These are phyloP conservation scores for Arachnopeziza araneosa DNA, from an alignment of 2,329 filamentous ascomycete genomes.

Conservation along the genomic window DNA sequence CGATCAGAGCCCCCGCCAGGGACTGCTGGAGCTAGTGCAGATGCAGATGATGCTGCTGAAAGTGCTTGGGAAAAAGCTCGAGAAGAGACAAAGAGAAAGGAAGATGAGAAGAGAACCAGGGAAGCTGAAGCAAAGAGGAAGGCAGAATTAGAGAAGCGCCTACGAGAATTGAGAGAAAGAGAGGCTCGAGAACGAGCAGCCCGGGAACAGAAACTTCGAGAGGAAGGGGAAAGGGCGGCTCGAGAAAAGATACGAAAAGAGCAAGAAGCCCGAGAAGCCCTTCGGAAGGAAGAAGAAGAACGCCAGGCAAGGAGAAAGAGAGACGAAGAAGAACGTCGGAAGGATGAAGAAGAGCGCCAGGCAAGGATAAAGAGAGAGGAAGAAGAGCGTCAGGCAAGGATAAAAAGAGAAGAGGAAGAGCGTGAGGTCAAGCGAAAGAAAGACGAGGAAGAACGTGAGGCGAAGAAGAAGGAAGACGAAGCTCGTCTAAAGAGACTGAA, in stretches of 20 bases:
- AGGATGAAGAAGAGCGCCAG: conserved; percentile 64
- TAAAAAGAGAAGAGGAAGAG: conserved; percentile 39
- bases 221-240: conserved; percentile 16
- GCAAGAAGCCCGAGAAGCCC: conserved; percentile 25
- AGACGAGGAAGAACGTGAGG: conserved; percentile 31
- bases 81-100: conserved; percentile 60
- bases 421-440: conserved; percentile 1
- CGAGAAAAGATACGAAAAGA: conserved; percentile 19
- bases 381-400: conserved; percentile 56
- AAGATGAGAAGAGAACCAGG: conserved; percentile 18
- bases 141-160: conserved; percentile 47
- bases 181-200: conserved; percentile 37
- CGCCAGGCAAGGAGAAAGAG: conserved; percentile 60
- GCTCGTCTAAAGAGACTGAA: neutral
- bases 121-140: conserved; percentile 46
- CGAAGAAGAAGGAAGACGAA: conserved; percentile 39
- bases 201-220: conserved; percentile 41
- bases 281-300: conserved; percentile 55
- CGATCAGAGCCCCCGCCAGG: conserved; percentile 17
- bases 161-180: conserved; percentile 52
- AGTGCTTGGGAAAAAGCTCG: conserved; percentile 63
- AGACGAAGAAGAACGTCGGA: conserved; percentile 66
- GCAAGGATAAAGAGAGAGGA: conserved; percentile 64
- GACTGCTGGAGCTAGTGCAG: conserved; percentile 12
- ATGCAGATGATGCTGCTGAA: conserved; percentile 30